Percentiles rank a stretch among this genome's conserved stretches.
Evolutionary conservation across 2,329 filamentous ascomycete species (phyloP).

Genomic region (Penicillium sp.): DNA sequence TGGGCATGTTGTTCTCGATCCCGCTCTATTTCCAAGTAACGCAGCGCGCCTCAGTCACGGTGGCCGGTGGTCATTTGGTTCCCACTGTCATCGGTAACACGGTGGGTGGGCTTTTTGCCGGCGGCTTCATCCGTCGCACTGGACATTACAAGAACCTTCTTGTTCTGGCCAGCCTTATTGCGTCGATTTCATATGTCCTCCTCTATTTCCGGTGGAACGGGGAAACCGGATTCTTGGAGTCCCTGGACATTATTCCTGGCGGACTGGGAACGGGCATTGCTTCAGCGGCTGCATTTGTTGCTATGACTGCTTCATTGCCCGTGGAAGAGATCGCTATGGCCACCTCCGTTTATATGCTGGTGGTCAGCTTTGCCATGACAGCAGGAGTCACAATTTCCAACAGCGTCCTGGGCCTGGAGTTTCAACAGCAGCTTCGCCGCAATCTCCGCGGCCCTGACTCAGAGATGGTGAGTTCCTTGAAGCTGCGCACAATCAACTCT

Average conservation of each 20-base stretch:
- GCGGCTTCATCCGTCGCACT: constrained; percentile 60
- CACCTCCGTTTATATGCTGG: constrained; percentile 53
- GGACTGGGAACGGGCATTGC: constrained; percentile 57
- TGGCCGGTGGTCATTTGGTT: constrained; percentile 64
- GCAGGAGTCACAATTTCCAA: constrained; percentile 46
- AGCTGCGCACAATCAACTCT: no score
- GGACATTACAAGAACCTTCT: constrained; percentile 63
- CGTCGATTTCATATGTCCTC: constrained; percentile 56
- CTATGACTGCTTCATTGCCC: constrained; percentile 52
- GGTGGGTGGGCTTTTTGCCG: constrained; percentile 62
- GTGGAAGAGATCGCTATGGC: constrained; percentile 55
- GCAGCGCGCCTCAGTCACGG: constrained; percentile 58
- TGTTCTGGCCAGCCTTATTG: constrained; percentile 55
- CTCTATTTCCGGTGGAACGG: constrained; percentile 64
- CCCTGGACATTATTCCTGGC: constrained; percentile 63
- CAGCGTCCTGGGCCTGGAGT: constrained; percentile 42
- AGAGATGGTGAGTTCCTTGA: constrained; percentile 23
- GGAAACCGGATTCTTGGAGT: constrained; percentile 58
- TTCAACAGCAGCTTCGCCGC: constrained; percentile 37
- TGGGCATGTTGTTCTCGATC: constrained; percentile 66
- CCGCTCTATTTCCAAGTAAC: constrained; percentile 73
- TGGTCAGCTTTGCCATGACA: constrained; percentile 49
- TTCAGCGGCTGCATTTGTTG: constrained; percentile 53
- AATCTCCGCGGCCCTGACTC: constrained; percentile 36
- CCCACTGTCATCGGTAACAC: constrained; percentile 71